Evolutionary conservation across 2,329 filamentous ascomycete species (phyloP).

Genomic region (Achaetomium macrosporum): DNA sequence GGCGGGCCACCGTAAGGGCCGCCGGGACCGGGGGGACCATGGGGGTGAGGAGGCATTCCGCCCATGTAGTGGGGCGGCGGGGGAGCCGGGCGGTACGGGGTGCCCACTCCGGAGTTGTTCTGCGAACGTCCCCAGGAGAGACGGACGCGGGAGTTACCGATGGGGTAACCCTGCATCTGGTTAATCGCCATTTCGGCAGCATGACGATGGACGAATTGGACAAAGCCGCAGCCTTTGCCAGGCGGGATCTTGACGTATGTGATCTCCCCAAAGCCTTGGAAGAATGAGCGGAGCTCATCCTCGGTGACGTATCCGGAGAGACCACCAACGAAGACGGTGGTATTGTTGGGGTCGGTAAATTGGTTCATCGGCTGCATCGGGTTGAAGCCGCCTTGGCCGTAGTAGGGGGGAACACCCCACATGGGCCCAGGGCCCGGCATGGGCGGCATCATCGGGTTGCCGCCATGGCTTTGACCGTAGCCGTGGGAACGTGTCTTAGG

Average conservation of each 20-base stretch:
- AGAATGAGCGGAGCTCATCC: constrained; percentile 98
- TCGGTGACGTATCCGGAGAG: constrained; percentile 97
- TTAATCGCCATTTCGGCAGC: constrained; percentile 99
- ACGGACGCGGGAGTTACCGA: constrained; percentile 95
- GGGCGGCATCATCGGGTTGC: constrained; percentile 35
- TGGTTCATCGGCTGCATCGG: constrained; percentile 72
- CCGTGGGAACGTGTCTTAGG: constrained; percentile 73
- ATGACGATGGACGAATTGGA: constrained; percentile 98
- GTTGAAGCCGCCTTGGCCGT: constrained; percentile 29
- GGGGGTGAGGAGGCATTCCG: constrained; percentile 35
- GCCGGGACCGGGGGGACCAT: constrained; percentile 40
- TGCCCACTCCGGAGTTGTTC: constrained; percentile 98
- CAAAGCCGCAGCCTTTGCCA: constrained; percentile 97
- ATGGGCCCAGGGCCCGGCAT: constrained; percentile 40
- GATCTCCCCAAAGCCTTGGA: constrained; percentile 98
- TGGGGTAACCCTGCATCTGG: constrained; percentile 99
- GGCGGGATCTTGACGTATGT: constrained; percentile 99
- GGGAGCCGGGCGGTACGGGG: constrained; percentile 91
- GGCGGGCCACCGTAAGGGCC: constrained; percentile 42
- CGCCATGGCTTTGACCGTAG: constrained; percentile 33
- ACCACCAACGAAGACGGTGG: constrained; percentile 95
- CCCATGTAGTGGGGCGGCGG: constrained; percentile 52
- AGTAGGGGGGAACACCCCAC: constrained; percentile 37
- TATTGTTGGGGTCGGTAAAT: constrained; percentile 99
- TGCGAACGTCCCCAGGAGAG: constrained; percentile 96